Base-by-base conservation (phyloP, 2,329 filamentous ascomycete species). In the Arthrobotrys sinensis region DNA sequence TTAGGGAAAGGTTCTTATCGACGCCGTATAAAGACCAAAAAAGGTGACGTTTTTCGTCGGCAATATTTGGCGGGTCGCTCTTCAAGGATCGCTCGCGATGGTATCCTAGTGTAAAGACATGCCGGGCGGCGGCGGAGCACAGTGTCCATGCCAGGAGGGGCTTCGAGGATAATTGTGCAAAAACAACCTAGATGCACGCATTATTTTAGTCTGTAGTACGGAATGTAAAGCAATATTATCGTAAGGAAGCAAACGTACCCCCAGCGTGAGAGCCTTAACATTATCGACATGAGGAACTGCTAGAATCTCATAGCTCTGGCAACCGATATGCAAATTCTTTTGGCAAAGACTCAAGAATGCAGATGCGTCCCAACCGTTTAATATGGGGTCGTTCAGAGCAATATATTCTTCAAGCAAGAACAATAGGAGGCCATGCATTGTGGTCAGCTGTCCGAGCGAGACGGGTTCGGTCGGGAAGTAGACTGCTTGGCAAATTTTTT, bases 381-480 rank as follows among this genome's bases (percentile, higher is more conserved):
- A 36, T 38, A 77, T 71, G 3, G 67, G 67, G 28, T 78, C 75
- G 12, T 67, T 62, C 5, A 78, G 45, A 3, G 75, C 67, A 14
- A 53, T 57, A 24, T 66, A 72, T 50, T 78, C 75, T 55, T 78
- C 67, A 1, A 78, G 45, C 14, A 78, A 21, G 10, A 78, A 78
- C 5, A 72, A 14, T 5, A 78, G 45, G 11, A 78, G 62, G 11
- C 75, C 75, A n/a, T 78, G 75, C 75, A 78, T 78, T 7, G 68
- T 72, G 8, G 75, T 78, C 14, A 78, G 38, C 12, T 78, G 75
- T 8, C 75, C 75, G 10, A 78, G 63, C 0, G 75, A 72, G 21
- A 78, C 75, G 0, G 75, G 75, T 24, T 78, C 75, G 10, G 75
- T 78, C 19, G 75, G 75, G 40, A 78, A 78, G 40, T 78, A 78